These are phyloP conservation scores for Eremothecium cymbalariae DNA, from an alignment of 1,139 yeast genomes.

Conservation along the genomic window DNA sequence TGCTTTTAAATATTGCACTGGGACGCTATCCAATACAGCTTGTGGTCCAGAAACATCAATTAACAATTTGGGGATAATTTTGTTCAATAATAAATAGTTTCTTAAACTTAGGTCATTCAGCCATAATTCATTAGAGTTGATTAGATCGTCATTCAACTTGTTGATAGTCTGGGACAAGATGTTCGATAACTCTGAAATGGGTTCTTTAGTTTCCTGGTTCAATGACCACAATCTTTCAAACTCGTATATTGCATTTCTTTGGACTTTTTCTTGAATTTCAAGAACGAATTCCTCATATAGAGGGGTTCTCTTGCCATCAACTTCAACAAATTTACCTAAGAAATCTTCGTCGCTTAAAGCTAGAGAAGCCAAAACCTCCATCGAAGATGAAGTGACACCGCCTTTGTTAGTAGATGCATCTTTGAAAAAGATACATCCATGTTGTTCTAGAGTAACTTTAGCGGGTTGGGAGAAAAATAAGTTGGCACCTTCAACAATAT, in stretches of 20 bases:
- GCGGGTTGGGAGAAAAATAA: constrained; percentile 92
- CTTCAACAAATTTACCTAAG: constrained; percentile 45
- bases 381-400: constrained; percentile 94
- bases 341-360: constrained; percentile 84
- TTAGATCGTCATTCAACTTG: constrained; percentile 80
- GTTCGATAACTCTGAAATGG: constrained; percentile 77
- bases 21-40: constrained; percentile 65
- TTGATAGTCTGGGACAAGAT: constrained; percentile 79
- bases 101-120: constrained; percentile 68
- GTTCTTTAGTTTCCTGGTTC: constrained; percentile 54
- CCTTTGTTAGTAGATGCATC: constrained; percentile 98
- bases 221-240: constrained; percentile 83
- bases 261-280: constrained; percentile 71
- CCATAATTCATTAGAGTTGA: constrained; percentile 80
- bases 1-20: constrained; percentile 80
- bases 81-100: constrained; percentile 57
- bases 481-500: constrained; percentile 96
- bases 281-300: constrained; percentile 77
- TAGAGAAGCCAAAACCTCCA: constrained; percentile 90
- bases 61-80: constrained; percentile 72
- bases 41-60: constrained; percentile 70
- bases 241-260: constrained; percentile 72
- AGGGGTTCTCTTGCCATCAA: constrained; percentile 43
- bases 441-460: constrained; percentile 72
- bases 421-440: constrained; percentile 81